Evolutionary conservation across 805 yeast genomes (phyloP), one percentile per base, ranked within the genome.

Genomic region (Ogataea ramenticola): DNA sequence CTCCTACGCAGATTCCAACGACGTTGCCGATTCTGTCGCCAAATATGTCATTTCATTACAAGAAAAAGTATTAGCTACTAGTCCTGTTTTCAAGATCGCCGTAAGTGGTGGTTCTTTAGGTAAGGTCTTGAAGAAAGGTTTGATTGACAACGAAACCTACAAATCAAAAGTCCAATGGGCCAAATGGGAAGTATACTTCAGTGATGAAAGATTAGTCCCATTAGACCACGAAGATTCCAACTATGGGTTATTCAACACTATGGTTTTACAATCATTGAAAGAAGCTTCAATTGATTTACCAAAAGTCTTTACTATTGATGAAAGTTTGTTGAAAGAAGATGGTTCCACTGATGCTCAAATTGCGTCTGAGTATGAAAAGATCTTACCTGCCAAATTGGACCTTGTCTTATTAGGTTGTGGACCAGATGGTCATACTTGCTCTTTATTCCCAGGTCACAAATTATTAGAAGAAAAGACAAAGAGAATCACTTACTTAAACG

Each of bases 341-440:
- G 72, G 78, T 7, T 70, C 77, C 29, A 65, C 64, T 3, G 71
- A 71, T 43, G 73, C 72, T 36, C 71, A 66, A 36, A 77, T 86
- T 53, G 89, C 95, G 4, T 51, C 57, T 16, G 81, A 75, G 39
- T 89, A 89, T 62, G 82, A 75, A 50, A 47, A 68, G 1, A 66
- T 70, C 36, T 63, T 89, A 42, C 87, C 91, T 10, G 58, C 53
- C 20, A 57, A 62, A 46, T 56, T 81, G 26, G 96, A 89, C 62
- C 67, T 88, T 53, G 67, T 89, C 20, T 67, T 88, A 44, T 71
- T 89, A 49, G 97, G 97, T 20, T 85, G 93, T 61, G 97, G 97
- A 8, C 96, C 96, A 31, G 97, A 89, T 57, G 97, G 96, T 33
- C 97, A 89, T 63, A 89, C 96, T 5, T 86, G 96, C 67, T 89